phyloP scores from a whole-genome alignment of 768 basidiomycete genomes.

The Suillus occidentalis region DNA sequence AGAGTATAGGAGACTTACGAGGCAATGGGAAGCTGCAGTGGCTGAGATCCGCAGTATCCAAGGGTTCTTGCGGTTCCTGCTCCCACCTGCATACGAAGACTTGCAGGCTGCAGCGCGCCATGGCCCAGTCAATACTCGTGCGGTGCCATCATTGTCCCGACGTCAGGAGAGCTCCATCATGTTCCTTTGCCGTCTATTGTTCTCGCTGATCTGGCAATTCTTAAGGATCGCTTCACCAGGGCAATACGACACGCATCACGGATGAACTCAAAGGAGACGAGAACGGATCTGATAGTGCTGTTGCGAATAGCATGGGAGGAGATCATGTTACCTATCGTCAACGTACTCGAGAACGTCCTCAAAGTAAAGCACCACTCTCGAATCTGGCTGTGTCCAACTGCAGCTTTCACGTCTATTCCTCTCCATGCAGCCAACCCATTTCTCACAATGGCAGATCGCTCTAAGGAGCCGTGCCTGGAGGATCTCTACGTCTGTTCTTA shows the following conservation, averaged over 20 bases:
- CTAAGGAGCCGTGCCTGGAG: too few species aligned
- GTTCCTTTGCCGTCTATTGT: neutral
- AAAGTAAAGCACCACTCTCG: too few species aligned
- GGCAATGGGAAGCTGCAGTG: neutral
- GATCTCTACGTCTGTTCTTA: too few species aligned
- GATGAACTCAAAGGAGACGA: too few species aligned
- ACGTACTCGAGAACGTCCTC: neutral
- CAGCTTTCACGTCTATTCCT: too few species aligned
- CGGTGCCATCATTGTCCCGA: neutral
- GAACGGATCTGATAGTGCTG: neutral
- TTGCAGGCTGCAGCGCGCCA: neutral
- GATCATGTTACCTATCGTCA: neutral
- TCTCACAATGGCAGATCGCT: too few species aligned
- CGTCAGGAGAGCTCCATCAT: neutral
- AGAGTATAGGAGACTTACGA: neutral
- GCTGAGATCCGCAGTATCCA: neutral
- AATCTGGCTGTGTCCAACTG: neutral
- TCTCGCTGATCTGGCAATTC: neutral
- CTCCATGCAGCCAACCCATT: too few species aligned
- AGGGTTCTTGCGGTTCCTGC: neutral
- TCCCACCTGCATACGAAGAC: neutral
- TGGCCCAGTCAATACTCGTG: neutral
- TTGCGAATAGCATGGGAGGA: neutral
- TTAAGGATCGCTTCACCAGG: neutral
- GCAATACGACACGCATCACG: neutral